These are phyloP conservation scores for Stephania japonica DNA, from an alignment of 164 flowering plant genomes.

Conservation along the genomic window DNA sequence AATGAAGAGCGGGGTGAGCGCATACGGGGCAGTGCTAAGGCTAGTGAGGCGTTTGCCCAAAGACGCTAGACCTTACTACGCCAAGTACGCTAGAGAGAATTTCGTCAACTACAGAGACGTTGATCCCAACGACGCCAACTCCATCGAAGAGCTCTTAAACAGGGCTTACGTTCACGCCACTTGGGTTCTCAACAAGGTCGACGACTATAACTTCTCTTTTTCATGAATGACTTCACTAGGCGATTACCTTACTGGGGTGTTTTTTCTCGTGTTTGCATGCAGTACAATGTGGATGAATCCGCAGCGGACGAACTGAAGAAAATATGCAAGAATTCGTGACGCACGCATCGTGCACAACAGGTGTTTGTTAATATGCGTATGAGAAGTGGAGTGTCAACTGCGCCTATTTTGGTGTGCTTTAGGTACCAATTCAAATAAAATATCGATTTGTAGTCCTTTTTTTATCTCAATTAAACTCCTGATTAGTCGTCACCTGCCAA, in stretches of 20 bases:
- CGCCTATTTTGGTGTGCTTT: too few relatives aligned
- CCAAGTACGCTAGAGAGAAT: constrained; percentile 72
- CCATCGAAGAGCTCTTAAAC: constrained; percentile 52
- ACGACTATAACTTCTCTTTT: not conserved
- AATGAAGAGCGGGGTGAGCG: constrained; percentile 54
- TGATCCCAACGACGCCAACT: constrained; percentile 32
- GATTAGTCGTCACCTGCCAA: too few relatives aligned
- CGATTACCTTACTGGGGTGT: not conserved
- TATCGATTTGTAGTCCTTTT: not conserved
- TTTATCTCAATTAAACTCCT: not conserved
- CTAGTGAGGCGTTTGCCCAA: constrained; percentile 55
- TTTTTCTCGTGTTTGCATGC: constrained; percentile 8
- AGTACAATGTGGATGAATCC: constrained; percentile 58
- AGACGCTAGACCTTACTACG: constrained; percentile 68
- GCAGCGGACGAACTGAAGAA: constrained; percentile 49
- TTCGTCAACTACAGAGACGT: constrained; percentile 75
- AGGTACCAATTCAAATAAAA: too few relatives aligned
- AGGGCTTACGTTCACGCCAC: constrained; percentile 53
- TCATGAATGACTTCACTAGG: not conserved
- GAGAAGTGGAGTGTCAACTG: too few relatives aligned
- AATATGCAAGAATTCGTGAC: constrained; percentile 28
- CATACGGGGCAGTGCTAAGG: constrained; percentile 58
- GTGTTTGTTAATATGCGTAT: constrained; percentile 25
- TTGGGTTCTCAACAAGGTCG: constrained; percentile 82
- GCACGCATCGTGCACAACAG: constrained; percentile 7